phyloP scores from a whole-genome alignment of 768 basidiomycete species.

The Suillus clintonianus region DNA sequence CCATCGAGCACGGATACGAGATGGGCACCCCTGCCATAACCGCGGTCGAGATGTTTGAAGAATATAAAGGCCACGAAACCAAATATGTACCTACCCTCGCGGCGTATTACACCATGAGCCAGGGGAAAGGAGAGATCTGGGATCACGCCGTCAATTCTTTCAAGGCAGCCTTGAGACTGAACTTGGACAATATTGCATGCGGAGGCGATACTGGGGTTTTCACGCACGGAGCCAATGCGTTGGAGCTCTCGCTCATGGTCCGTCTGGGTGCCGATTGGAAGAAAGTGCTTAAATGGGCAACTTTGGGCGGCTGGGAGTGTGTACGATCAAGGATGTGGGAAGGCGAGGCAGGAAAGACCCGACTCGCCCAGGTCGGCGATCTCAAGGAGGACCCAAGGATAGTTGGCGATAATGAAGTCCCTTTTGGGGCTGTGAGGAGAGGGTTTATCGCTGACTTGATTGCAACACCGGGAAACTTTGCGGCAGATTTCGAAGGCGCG shows the following conservation, averaged over 20 bases:
- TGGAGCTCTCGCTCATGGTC: slow-evolving; percentile 65
- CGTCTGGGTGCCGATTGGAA: slow-evolving; percentile 53
- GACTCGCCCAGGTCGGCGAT: slow-evolving; percentile 27
- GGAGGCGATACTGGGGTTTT: slow-evolving; percentile 71
- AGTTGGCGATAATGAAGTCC: slow-evolving; percentile 50
- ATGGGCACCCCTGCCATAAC: slow-evolving; percentile 12
- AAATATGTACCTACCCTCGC: slow-evolving; percentile 64
- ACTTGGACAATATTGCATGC: slow-evolving; percentile 53
- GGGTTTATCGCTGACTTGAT: slow-evolving; percentile 60
- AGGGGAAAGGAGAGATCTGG: slow-evolving; percentile 35
- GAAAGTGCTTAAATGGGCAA: slow-evolving; percentile 58
- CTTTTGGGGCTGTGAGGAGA: slow-evolving; percentile 52
- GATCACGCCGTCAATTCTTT: slow-evolving; percentile 42
- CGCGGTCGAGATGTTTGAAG: slow-evolving; percentile 10
- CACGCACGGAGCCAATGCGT: slow-evolving; percentile 58
- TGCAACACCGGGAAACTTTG: slow-evolving; percentile 38
- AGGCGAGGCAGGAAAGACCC: slow-evolving; percentile 24
- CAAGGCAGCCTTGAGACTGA: slow-evolving; percentile 42
- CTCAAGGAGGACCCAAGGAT: slow-evolving; percentile 26
- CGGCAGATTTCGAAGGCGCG: slow-evolving; percentile 43
- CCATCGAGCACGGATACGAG: slow-evolving; percentile 56
- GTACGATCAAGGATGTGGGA: slow-evolving; percentile 52
- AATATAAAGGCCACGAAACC: slow-evolving; percentile 29
- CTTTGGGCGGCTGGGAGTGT: slow-evolving; percentile 60
- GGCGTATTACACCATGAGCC: slow-evolving; percentile 41